Evolutionary conservation across 345 rosid genomes (phyloP), one percentile per base, ranked within the genome.

Genomic region (Rhizophora apiculata): DNA sequence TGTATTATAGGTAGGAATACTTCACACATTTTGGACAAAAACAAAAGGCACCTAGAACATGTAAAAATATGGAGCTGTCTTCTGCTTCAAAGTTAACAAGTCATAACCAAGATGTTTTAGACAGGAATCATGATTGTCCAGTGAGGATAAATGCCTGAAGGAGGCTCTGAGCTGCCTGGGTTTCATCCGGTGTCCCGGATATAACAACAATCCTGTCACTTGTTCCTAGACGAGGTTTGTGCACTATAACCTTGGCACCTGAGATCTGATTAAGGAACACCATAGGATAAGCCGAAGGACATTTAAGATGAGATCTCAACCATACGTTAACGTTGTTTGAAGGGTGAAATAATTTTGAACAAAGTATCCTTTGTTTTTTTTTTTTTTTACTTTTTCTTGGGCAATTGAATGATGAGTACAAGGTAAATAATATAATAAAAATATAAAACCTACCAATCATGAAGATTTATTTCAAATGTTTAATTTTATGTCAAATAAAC

Each of bases 111-210:
- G 13, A 71, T 31, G 46, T 56, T 71, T 54, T 32, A 49, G 19
- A 56, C 74, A 64, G 39, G 64, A 56, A 63, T 71, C 74, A 71
- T 43, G 64, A 56, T 71, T 71, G 81, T 63, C 97, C 97, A 7
- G 86, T 84, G 78, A 89, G 91, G 80, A 94, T 89, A 73, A 89
- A 94, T 29, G 98, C 97, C 65, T 91, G 95, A 56, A 94, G 97
- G 68, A 95, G 96, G 82, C 92, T 92, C 81, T 95, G 97, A 69
- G 97, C 99, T 49, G 94, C 93, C 68, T 86, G 97, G 67, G 96
- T 86, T 89, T 92, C 87, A 79, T 95, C 96, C 21, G 98, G 96
- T 49, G 96, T 86, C 72, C 99, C 99, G 57, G 96, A 90, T 75
- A 95, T 92, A 74, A 95, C 96, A 63, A 92, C 65, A 78, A 88